These are phyloP conservation scores for Suillus clintonianus DNA, from an alignment of 768 basidiomycete species.

Conservation along the genomic window DNA sequence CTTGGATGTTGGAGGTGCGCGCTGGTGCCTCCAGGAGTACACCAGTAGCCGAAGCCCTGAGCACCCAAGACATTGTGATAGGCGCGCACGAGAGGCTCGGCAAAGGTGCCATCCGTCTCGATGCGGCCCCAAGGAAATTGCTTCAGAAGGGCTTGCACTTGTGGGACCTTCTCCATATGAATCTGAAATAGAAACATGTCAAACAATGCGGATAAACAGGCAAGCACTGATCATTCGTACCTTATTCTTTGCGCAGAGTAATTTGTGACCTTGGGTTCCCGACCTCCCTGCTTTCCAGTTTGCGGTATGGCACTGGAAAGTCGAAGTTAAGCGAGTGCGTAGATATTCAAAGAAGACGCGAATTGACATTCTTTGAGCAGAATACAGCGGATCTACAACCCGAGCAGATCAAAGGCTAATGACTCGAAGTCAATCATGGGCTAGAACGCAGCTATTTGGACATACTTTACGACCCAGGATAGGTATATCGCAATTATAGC, in stretches of 20 bases:
- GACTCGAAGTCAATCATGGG: background rate
- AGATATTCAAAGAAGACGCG: background rate
- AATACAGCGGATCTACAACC: conserved; percentile 31
- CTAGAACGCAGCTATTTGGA: background rate
- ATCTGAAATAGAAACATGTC: conserved; percentile 18
- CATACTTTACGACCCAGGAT: conserved; percentile 23
- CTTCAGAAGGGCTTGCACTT: conserved; percentile 33
- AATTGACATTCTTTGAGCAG: conserved; percentile 29
- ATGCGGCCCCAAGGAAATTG: conserved; percentile 46
- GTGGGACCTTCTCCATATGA: conserved; percentile 38
- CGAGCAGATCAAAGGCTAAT: conserved; percentile 29
- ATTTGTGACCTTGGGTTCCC: conserved; percentile 32
- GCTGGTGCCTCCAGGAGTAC: conserved; percentile 34
- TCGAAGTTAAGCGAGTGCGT: conserved; percentile 2
- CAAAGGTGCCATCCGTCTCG: conserved; percentile 43
- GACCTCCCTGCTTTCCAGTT: conserved; percentile 35
- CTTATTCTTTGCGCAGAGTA: conserved; percentile 37
- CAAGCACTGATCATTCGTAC: conserved; percentile 14
- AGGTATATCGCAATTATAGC: conserved; percentile 21
- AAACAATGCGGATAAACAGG: background rate
- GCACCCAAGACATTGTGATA: conserved; percentile 40
- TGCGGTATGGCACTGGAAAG: conserved; percentile 34
- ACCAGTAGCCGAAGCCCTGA: conserved; percentile 45
- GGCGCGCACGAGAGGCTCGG: conserved; percentile 34
- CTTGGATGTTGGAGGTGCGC: conserved; percentile 28